Evolutionary conservation across 2,329 filamentous ascomycete genomes (phyloP), one percentile per base, ranked within the genome.

Genomic region (Venturia carpophila): DNA sequence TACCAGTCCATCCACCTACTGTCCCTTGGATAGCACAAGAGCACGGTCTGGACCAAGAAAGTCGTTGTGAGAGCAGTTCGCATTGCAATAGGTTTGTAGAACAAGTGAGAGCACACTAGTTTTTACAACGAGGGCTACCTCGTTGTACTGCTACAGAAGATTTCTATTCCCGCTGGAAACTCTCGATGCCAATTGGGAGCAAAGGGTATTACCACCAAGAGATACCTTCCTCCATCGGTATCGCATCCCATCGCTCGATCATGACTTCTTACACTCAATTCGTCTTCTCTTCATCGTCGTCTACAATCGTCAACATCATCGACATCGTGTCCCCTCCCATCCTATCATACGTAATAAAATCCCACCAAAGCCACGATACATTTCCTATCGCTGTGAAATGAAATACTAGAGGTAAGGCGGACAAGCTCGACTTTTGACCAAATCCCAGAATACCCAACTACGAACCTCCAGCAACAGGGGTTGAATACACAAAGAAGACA

Each of bases 401-500:
- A 37, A 58, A 39, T 10, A 58, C 15, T 21, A 37, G 27, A 11
- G 17, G 30, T n/a, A 37, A n/a, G n/a, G 52, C 30, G 52, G 17
- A 37, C 52, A 58, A 37, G 52, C 52, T 13, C 15, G 19, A 37
- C 27, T 37, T 58, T 58, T 58, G 27, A 15, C 52, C 52, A 37
- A 37, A 39, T 34, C 30, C 30, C 52, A 58, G 52, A 58, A 6
- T 58, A 58, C 1, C 27, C 52, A n/a, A 58, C 17, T 37, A 27
- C n/a, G 52, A 58, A 27, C 52, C 52, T 58, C 52, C 52, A 58
- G 52, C 52, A 58, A 58, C 47, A 52, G 13, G 21, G 24, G 21
- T 52, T 17, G 21, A 52, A 52, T 27, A 52, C 47, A 37, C 7
- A 56, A 56, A 37, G 27, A n/a, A 37, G 52, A 58, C 30, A 58